Base-by-base conservation (phyloP, 2,329 filamentous ascomycete species). In the Paramyrothecium roridum region DNA sequence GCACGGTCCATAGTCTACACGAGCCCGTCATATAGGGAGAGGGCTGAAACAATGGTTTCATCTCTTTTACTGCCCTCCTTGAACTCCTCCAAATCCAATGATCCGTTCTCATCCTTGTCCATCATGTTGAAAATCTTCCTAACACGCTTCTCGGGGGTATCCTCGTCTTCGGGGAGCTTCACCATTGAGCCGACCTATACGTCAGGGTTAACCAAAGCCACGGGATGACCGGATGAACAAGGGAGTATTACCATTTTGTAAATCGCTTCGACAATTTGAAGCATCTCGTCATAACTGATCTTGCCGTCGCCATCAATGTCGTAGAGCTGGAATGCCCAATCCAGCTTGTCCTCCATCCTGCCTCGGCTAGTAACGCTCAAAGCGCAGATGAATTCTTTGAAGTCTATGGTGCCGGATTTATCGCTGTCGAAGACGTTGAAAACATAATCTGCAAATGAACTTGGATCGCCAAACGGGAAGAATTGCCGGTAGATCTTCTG, bases 401-500 rank as follows among this genome's bases (percentile, higher is more conserved):
- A 99, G 77, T 99, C 95, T 70, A 99, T 99, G 64, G 90, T 93
- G 63, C 95, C 95, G 48, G 91, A 96, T 70, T 96, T 96, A 76
- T 99, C 95, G 70, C 91, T 90, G 74, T 99, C 95, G 73, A 99
- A 99, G 43, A 99, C 95, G 66, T 97, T 96, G 80, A 99, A 99
- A 59, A 99, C 95, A 73, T 98, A 98, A 77, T 98, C 93, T 71
- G 95, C 95, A 72, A 99, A 99, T 3, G 91, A 95, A 23, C 91
- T 96, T 3, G 95, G 95, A 72, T 99, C 95, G 63, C 95, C 95
- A 68, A 98, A 98, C 16, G 95, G 95, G 75, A 99, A 99, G 83
- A 99, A 99, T 75, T 98, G 95, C 67, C 95, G 91, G 77, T 99
- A 99, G 69, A 99, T 99, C 79, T 98, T 98, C 76, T 98, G 95